Base-by-base conservation (phyloP, 208 protist genomes). In the Leishmania martiniquensis region DNA sequence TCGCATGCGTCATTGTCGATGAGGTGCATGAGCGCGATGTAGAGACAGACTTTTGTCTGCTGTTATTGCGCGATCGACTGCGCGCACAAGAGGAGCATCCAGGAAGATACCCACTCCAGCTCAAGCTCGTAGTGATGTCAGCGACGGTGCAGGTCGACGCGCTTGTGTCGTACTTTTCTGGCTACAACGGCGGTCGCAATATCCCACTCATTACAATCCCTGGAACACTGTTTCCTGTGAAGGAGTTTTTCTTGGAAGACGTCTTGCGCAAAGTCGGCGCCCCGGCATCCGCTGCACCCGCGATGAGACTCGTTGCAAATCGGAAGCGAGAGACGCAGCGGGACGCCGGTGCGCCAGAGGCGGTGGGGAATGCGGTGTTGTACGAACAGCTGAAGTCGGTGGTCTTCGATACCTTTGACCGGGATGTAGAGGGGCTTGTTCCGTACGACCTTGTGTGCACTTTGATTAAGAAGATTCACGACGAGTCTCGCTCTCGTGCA, bases 101-200 rank as follows among this genome's bases (percentile, higher is more conserved):
- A 15, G 76, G 84, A 32, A 81, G 55, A 9, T 93, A 78, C 69
- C 82, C 84, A 45, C 49, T 87, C 29, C 81, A 89, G 65, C 72
- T 97, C 81, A 99, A 99, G 81, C 87, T 99, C 44, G 97, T 99
- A 65, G 97, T 99, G 57, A 99, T 99, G 76, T 99, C 98, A 15
- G 99, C 99, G 6, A 96, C 94, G 29, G 80, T 96, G 75, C 90
- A 96, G 70, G 88, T 96, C 57, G 87, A 94, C 22, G 82, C 86
- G 22, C 79, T 97, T 39, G 77, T 84, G n/a, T 82, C 84, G 13
- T 97, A 97, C 83, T 95, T 96, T 81, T 49, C 59, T 5, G 75
- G 77, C 25, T 80, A 67, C 63, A 91, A 88, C 78, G 49, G 65
- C 63, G 72, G 60, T 1, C 76, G 73, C 45, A 32, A 67, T 34